phyloP scores from a whole-genome alignment of 2,329 filamentous ascomycete genomes.

The Curvularia sp. region DNA sequence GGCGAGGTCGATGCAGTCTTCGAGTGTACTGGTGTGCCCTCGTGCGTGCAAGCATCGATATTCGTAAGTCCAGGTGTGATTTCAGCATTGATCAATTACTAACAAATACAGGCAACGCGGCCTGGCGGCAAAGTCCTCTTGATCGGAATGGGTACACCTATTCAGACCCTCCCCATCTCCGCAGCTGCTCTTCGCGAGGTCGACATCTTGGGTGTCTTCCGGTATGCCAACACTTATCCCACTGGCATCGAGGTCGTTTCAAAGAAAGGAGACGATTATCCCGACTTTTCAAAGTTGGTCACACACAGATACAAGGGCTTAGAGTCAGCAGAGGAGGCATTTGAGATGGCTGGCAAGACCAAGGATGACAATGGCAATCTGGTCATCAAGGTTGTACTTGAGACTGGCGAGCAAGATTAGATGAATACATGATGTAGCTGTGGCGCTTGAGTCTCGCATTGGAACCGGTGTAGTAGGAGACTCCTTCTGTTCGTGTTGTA shows the following conservation, averaged over 20 bases:
- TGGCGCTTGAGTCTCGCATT: not conserved
- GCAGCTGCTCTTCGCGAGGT: slow-evolving; percentile 77
- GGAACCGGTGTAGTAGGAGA: slow-evolving; percentile 1
- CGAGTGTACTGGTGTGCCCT: slow-evolving; percentile 78
- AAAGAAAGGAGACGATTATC: slow-evolving; percentile 59
- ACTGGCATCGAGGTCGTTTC: slow-evolving; percentile 70
- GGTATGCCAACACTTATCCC: slow-evolving; percentile 78
- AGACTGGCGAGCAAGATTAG: slow-evolving; percentile 49
- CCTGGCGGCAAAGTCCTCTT: slow-evolving; percentile 77
- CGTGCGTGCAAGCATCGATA: slow-evolving; percentile 76
- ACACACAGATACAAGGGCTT: slow-evolving; percentile 75
- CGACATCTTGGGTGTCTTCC: slow-evolving; percentile 79
- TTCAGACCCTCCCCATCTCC: slow-evolving; percentile 76
- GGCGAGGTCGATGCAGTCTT: slow-evolving; percentile 73
- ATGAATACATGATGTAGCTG: slow-evolving; percentile 22
- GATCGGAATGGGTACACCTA: slow-evolving; percentile 80
- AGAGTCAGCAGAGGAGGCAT: slow-evolving; percentile 67
- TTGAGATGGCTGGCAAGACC: slow-evolving; percentile 73
- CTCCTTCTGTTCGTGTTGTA: not conserved
- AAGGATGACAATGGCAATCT: slow-evolving; percentile 71
- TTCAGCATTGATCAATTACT: not conserved
- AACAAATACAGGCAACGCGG: slow-evolving; percentile 59
- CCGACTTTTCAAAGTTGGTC: slow-evolving; percentile 73
- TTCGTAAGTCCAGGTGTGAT: slow-evolving; percentile 58
- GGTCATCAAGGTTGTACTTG: slow-evolving; percentile 73